These are phyloP conservation scores for Vigna unguiculata DNA, from an alignment of 306 rosid genomes.

Conservation along the genomic window DNA sequence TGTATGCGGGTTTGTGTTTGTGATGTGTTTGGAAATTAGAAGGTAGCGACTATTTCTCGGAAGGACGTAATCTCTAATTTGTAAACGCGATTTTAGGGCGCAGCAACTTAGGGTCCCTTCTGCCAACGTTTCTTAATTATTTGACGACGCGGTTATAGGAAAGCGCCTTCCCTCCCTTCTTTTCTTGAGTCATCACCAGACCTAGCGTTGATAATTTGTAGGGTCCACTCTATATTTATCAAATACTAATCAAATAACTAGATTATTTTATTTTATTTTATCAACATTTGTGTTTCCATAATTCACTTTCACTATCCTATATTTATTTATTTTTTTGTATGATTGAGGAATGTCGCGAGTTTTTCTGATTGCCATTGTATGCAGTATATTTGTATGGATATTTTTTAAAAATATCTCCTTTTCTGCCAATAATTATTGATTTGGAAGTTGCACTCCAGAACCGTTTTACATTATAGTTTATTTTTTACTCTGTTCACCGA, in stretches of 20 bases:
- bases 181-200: neutral
- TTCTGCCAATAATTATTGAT: too few relatives aligned
- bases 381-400: neutral
- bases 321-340: neutral
- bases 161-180: neutral
- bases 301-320: neutral
- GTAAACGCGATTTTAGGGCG: conserved; percentile 39
- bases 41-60: neutral
- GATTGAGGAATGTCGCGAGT: neutral
- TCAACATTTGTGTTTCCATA: neutral
- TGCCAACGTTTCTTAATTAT: neutral
- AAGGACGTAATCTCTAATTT: neutral
- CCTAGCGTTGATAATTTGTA: neutral
- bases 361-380: neutral
- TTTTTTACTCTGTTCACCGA: too few relatives aligned
- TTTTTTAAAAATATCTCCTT: too few relatives aligned
- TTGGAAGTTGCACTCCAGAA: too few relatives aligned
- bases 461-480: too few relatives aligned
- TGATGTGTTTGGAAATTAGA: neutral
- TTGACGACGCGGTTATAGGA: conserved; percentile 36
- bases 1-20: neutral
- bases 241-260: neutral
- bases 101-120: neutral
- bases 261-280: neutral
- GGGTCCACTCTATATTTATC: neutral